phyloP scores from a whole-genome alignment of 1,139 yeast genomes.

The Blastobotrys arbuscula region DNA sequence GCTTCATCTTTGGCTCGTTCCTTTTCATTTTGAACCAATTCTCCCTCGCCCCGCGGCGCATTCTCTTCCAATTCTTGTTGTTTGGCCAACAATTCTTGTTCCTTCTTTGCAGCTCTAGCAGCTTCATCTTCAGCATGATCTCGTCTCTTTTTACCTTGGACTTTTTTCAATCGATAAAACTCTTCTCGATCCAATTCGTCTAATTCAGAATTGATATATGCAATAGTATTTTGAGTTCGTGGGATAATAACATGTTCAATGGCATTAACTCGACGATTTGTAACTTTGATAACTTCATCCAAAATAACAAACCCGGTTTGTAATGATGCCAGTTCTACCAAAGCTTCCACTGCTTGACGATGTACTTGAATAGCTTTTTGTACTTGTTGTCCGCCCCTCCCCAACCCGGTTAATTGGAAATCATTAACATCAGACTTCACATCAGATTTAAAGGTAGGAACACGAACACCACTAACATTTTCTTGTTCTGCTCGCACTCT shows the following conservation, averaged over 20 bases:
- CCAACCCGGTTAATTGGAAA: constrained; percentile 92
- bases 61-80: constrained; percentile 2
- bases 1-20: constrained; percentile 15
- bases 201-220: constrained; percentile 86
- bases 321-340: constrained; percentile 90
- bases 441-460: constrained; percentile 86
- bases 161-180: constrained; percentile 91
- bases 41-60: constrained; percentile 10
- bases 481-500: constrained; percentile 90
- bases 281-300: constrained; percentile 96
- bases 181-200: constrained; percentile 98
- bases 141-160: constrained; percentile 90
- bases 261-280: constrained; percentile 97
- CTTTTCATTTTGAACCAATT: constrained; percentile 7
- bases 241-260: constrained; percentile 98
- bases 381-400: constrained; percentile 98
- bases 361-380: constrained; percentile 91
- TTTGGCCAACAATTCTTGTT: constrained; percentile 31
- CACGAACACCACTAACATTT: constrained; percentile 90
- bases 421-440: constrained; percentile 83
- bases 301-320: constrained; percentile 89
- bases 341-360: constrained; percentile 90
- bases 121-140: constrained; percentile 62
- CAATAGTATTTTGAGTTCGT: constrained; percentile 92
- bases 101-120: constrained; percentile 40